These are phyloP conservation scores for Phylloboletellus chloephorus DNA, from an alignment of 1,284 basidiomycete genomes.

Conservation along the genomic window DNA sequence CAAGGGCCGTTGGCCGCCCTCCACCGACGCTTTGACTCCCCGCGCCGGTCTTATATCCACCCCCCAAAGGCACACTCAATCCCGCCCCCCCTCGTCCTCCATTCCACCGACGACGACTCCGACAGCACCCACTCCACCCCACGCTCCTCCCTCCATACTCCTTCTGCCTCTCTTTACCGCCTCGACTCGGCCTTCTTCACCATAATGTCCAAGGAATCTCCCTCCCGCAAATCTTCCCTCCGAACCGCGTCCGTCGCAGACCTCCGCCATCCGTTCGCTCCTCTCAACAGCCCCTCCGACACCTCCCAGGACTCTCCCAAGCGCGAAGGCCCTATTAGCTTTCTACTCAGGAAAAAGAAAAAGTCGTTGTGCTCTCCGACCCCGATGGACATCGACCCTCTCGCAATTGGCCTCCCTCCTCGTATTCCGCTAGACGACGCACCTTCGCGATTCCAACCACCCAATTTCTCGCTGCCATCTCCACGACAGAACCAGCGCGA, in stretches of 20 bases:
- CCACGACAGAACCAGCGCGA: constrained; percentile 7
- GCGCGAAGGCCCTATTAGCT: constrained; percentile 21
- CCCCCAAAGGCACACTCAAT: constrained; percentile 17
- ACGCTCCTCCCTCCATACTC: constrained; percentile 19
- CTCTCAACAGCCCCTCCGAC: constrained; percentile 6
- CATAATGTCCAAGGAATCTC: constrained; percentile 23
- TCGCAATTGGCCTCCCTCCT: constrained; percentile 1
- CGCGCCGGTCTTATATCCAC: constrained; percentile 14
- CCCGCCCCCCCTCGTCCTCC: constrained; percentile 14
- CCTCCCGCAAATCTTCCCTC: constrained; percentile 7
- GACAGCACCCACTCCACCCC: constrained; percentile 21
- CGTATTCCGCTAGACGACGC: constrained; percentile 3
- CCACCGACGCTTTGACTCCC: constrained; percentile 23
- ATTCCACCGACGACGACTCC: constrained; percentile 13
- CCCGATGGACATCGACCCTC: constrained; percentile 12
- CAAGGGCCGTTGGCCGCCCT: constrained; percentile 21
- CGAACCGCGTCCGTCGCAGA: constrained; percentile 15
- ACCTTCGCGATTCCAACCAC: background rate
- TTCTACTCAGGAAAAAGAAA: constrained; percentile 24
- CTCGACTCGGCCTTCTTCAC: constrained; percentile 30
- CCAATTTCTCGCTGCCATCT: background rate
- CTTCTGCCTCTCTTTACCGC: constrained; percentile 22
- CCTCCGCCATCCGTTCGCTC: constrained; percentile 10
- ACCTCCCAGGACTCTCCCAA: constrained; percentile 15
- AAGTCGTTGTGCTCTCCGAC: constrained; percentile 15